phyloP scores from a whole-genome alignment of 2,329 filamentous ascomycete species.

The Xylariaceae sp. region DNA sequence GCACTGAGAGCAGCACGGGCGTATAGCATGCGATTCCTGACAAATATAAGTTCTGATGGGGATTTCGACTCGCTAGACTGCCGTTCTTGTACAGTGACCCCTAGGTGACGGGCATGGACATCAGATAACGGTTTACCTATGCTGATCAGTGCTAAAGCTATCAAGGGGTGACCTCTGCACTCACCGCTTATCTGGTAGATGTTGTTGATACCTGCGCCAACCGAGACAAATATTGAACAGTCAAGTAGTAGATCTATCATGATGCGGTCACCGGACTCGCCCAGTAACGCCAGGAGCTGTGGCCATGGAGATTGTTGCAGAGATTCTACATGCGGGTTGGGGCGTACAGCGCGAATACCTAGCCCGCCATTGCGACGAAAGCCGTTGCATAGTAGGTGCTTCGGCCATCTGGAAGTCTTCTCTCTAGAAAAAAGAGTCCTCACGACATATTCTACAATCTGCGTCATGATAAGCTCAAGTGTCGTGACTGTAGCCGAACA shows the following conservation, averaged over 20 bases:
- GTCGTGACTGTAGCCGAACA: neutral
- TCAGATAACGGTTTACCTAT: conserved; percentile 51
- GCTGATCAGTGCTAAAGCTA: conserved; percentile 7
- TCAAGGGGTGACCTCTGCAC: conserved; percentile 17
- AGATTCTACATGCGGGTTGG: conserved; percentile 65
- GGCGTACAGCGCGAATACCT: conserved; percentile 59
- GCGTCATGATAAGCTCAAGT: neutral
- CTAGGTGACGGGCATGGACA: conserved; percentile 23
- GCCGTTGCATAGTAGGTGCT: conserved; percentile 80
- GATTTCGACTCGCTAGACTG: conserved; percentile 19
- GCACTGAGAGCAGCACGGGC: conserved; percentile 68
- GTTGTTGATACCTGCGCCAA: conserved; percentile 59
- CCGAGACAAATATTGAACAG: conserved; percentile 67
- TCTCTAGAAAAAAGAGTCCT: conserved; percentile 69
- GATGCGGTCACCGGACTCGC: conserved; percentile 68
- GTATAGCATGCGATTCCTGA: conserved; percentile 83
- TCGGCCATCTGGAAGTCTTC: conserved; percentile 48
- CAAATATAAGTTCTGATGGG: conserved; percentile 64
- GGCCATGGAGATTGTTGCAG: conserved; percentile 74
- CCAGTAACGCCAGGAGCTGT: conserved; percentile 68
- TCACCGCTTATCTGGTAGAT: conserved; percentile 76
- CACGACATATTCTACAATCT: conserved; percentile 75
- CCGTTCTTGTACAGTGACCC: conserved; percentile 2
- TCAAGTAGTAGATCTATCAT: conserved; percentile 75
- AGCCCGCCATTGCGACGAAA: conserved; percentile 51